phyloP scores from a whole-genome alignment of 352 stramenopile species.

The Globisporangium paddicum region DNA sequence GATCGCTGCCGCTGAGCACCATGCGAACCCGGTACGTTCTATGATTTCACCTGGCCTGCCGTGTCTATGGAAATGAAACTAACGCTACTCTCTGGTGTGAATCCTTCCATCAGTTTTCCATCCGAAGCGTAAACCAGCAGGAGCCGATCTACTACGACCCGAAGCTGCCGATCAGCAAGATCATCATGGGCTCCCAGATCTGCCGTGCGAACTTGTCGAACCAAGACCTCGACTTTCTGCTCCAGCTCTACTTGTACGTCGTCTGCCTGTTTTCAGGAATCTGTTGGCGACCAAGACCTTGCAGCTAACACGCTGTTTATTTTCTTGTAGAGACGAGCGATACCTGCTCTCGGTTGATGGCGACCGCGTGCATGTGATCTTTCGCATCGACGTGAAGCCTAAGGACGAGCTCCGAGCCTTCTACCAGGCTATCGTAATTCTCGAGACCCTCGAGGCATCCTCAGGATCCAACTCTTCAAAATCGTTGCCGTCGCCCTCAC shows the following conservation, averaged over 20 bases:
- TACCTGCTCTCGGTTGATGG: conserved; percentile 47
- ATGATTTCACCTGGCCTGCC: not conserved
- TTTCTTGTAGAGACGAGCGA: conserved; percentile 40
- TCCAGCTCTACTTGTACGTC: conserved; percentile 48
- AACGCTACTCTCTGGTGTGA: not conserved
- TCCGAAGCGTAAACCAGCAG: conserved; percentile 56
- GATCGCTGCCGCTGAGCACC: conserved; percentile 15
- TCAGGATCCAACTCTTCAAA: not conserved
- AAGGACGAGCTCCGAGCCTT: conserved; percentile 69
- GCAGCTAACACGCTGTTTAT: not conserved
- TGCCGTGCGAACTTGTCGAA: conserved; percentile 28
- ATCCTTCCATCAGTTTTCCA: conserved; percentile 28
- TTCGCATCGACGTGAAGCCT: conserved; percentile 37
- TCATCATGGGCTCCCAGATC: conserved; percentile 63
- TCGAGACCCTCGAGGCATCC: conserved; percentile 28
- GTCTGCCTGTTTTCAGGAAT: not conserved
- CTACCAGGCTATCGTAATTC: conserved; percentile 58
- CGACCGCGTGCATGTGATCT: conserved; percentile 44
- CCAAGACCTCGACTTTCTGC: conserved; percentile 37
- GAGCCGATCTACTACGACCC: conserved; percentile 57
- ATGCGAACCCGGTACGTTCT: conserved; percentile 21
- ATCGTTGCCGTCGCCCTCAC: conserved; percentile 9
- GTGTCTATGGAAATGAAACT: not conserved
- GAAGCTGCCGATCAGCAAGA: conserved; percentile 31
- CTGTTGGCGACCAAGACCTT: not conserved